Evolutionary conservation across 2,329 filamentous ascomycete genomes (phyloP).

Genomic region (Rasamsonia emersonii): DNA sequence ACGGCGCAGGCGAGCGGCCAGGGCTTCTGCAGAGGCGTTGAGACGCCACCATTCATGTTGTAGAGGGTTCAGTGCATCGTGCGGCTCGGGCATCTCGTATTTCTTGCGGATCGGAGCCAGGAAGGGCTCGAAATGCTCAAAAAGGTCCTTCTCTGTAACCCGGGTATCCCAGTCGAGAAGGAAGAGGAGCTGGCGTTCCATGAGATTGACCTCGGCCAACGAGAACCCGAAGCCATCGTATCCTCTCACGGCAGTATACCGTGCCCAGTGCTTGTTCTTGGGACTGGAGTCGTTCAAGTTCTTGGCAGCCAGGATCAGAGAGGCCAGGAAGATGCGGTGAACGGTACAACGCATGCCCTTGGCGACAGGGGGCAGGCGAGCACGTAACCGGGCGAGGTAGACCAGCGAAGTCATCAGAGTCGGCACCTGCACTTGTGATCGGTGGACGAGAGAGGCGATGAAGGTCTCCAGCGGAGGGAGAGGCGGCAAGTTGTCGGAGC

Average conservation of each 20-base stretch:
- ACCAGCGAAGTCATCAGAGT: conserved; percentile 96
- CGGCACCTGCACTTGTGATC: conserved; percentile 92
- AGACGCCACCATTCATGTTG: conserved; percentile 30
- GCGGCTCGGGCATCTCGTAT: conserved; percentile 47
- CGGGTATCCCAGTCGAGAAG: conserved; percentile 90
- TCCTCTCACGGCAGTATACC: conserved; percentile 70
- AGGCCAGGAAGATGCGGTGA: conserved; percentile 88
- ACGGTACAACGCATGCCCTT: conserved; percentile 95
- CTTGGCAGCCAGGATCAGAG: conserved; percentile 66
- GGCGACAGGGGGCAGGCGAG: conserved; percentile 81
- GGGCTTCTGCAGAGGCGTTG: conserved; percentile 26
- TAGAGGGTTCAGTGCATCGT: conserved; percentile 34
- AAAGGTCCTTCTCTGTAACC: conserved; percentile 76
- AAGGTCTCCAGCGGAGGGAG: conserved; percentile 81
- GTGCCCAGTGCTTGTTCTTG: conserved; percentile 99
- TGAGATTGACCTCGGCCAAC: conserved; percentile 92
- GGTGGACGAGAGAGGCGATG: conserved; percentile 81
- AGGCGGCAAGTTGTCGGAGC: conserved; percentile 31
- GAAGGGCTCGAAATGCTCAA: conserved; percentile 79
- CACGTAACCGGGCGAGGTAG: conserved; percentile 77
- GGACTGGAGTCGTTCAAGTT: conserved; percentile 97
- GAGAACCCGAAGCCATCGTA: conserved; percentile 81
- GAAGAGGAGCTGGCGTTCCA: conserved; percentile 97
- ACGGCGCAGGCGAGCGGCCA: conserved; percentile 27
- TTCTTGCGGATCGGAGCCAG: conserved; percentile 69